phyloP scores from a whole-genome alignment of 768 basidiomycete genomes.

The Mrakia frigida region DNA sequence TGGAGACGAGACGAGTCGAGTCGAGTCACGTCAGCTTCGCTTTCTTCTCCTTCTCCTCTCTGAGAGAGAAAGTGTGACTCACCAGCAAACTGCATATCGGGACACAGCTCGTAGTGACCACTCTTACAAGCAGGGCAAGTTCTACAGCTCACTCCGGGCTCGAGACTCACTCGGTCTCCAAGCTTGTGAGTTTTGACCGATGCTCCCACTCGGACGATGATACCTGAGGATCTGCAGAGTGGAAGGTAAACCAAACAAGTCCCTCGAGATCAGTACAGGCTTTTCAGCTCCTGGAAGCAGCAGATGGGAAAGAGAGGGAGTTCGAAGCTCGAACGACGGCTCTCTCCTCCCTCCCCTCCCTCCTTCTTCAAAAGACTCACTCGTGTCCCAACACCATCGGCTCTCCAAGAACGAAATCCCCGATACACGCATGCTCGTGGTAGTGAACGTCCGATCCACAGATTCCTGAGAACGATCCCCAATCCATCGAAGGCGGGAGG shows the following conservation, averaged over 20 bases:
- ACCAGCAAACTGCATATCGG: conserved; percentile 1
- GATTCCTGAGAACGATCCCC: conserved; percentile 56
- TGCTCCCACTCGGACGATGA: conserved; percentile 56
- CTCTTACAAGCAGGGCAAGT: conserved; percentile 76
- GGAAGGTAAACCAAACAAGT: neutral
- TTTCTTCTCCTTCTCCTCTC: neutral
- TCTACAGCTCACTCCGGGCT: conserved; percentile 82
- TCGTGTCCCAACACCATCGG: conserved; percentile 88
- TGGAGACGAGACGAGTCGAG: conserved; percentile 61
- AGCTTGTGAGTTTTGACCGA: conserved; percentile 68
- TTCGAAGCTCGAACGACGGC: neutral
- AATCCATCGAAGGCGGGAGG: conserved; percentile 22
- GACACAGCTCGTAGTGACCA: conserved; percentile 70
- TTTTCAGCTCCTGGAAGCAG: too few species aligned
- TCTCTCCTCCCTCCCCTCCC: conserved; percentile 46
- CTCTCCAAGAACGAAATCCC: conserved; percentile 67
- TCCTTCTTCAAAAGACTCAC: conserved; percentile 50
- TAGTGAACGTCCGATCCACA: conserved; percentile 75
- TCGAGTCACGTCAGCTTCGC: neutral
- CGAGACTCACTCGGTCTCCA: conserved; percentile 85
- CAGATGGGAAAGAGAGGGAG: neutral
- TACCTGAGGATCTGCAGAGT: neutral
- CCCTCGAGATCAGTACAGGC: neutral
- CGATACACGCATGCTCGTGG: conserved; percentile 55
- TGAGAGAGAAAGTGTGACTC: neutral